A percentile compares a stretch with the other conserved stretches of the same genome.
Evolutionary conservation across 2,329 filamentous ascomycete species (phyloP).

Genomic region (Coniochaeta sp.): DNA sequence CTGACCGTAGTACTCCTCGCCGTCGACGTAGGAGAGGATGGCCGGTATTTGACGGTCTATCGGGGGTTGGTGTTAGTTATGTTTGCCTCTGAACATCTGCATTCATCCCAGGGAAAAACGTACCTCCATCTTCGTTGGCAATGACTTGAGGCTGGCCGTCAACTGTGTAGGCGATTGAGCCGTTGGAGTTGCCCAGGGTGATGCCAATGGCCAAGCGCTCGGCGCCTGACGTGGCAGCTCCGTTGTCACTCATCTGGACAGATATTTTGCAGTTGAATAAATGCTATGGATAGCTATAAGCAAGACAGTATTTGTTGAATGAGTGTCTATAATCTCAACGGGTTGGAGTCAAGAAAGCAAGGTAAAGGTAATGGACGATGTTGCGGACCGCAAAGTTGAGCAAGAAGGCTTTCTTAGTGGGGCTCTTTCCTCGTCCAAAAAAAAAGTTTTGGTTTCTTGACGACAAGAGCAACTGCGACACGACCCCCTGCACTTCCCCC

Average conservation of each 20-base stretch:
- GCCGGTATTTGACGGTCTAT: conserved; percentile 94
- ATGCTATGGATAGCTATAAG: not conserved
- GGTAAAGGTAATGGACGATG: not conserved
- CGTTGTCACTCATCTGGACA: conserved; percentile 37
- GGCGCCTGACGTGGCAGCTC: conserved; percentile 31
- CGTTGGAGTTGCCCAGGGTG: conserved; percentile 97
- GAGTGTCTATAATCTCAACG: not conserved
- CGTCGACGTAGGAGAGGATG: conserved; percentile 87
- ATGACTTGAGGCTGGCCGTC: conserved; percentile 97
- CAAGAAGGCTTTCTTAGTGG: not conserved
- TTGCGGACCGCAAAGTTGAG: not conserved
- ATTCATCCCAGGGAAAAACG: conserved; percentile 20
- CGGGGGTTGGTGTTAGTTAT: not conserved
- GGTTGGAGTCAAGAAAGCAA: not conserved
- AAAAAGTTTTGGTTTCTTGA: conserved; percentile 8
- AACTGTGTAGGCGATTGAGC: conserved; percentile 86
- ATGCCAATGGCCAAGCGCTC: conserved; percentile 78
- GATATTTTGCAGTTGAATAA: not conserved
- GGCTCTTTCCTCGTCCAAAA: not conserved
- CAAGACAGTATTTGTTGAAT: not conserved
- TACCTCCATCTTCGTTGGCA: conserved; percentile 96
- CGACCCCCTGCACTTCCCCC: not conserved
- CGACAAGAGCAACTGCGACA: not conserved
- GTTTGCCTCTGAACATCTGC: too few species aligned
- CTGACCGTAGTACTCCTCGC: conserved; percentile 92